Evolutionary conservation across 805 yeast genomes (phyloP).

Genomic region (Cephaloascus fragrans): DNA sequence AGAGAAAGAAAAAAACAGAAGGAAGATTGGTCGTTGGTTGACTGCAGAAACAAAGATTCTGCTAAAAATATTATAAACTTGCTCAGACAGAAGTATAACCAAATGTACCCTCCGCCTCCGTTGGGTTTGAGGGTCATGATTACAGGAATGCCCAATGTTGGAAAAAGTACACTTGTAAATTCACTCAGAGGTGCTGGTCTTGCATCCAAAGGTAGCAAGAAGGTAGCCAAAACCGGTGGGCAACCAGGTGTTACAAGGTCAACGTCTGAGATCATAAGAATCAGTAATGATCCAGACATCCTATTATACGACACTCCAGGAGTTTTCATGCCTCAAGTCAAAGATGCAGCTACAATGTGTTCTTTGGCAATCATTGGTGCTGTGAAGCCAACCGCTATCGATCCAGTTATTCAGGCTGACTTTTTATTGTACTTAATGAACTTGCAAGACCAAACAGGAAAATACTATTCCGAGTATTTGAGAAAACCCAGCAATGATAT

Average conservation of each 20-base stretch:
- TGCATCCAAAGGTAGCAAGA: constrained; percentile 22
- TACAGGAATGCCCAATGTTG: constrained; percentile 97
- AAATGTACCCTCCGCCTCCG: constrained; percentile 66
- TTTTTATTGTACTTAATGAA: constrained; percentile 70
- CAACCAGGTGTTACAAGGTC: constrained; percentile 85
- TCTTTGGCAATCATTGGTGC: constrained; percentile 68
- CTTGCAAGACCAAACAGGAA: constrained; percentile 40
- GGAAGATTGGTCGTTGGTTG: constrained; percentile 38
- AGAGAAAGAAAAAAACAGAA: constrained; percentile 20
- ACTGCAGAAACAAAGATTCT: constrained; percentile 43
- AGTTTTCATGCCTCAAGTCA: constrained; percentile 70
- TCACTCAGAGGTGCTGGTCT: constrained; percentile 43
- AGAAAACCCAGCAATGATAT: constrained; percentile 65
- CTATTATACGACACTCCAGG: constrained; percentile 89
- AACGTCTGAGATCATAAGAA: constrained; percentile 65
- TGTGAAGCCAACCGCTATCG: constrained; percentile 58
- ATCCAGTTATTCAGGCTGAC: constrained; percentile 82
- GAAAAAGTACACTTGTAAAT: constrained; percentile 84
- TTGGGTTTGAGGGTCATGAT: constrained; percentile 69
- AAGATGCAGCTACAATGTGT: constrained; percentile 60
- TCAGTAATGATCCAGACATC: constrained; percentile 52
- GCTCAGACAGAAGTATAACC: constrained; percentile 32
- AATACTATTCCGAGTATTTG: constrained; percentile 34
- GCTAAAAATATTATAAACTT: constrained; percentile 39
- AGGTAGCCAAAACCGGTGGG: constrained; percentile 79